Conservation (phyloP, 352 stramenopile genomes). For the Phytophthora aleatoria region DNA sequence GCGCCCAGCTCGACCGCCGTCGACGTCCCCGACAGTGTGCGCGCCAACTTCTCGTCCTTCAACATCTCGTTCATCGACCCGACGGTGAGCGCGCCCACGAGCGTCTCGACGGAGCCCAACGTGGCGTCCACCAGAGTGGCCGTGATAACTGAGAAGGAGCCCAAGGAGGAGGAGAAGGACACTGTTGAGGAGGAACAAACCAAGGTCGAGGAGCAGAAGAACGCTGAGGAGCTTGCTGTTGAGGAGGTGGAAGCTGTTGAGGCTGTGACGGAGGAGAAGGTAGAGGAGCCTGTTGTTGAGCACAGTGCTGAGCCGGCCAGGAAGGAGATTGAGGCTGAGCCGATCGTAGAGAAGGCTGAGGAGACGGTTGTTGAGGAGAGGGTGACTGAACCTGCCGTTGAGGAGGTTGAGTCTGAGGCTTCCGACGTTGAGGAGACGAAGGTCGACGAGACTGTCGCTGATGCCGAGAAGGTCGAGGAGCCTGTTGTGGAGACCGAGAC, state of each 20-base stretch:
- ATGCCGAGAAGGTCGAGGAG: conserved; percentile 1
- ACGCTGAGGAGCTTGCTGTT: neutral
- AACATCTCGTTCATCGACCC: conserved; percentile 64
- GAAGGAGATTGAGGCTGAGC: neutral
- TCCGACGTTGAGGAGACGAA: neutral
- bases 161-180: conserved; percentile 3
- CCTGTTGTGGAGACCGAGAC: neutral
- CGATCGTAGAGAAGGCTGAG: neutral
- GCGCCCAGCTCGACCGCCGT: conserved; percentile 27
- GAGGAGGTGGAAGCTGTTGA: conserved; percentile 1
- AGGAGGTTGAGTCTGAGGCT: neutral
- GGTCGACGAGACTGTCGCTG: neutral
- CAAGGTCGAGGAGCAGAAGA: conserved; percentile 1
- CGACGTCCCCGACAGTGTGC: conserved; percentile 49
- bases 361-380: conserved; percentile 2
- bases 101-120: conserved; percentile 36
- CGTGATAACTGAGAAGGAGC: neutral
- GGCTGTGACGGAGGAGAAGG: neutral
- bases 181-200: too few species aligned
- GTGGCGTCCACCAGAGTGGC: conserved; percentile 25
- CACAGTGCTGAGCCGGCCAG: neutral
- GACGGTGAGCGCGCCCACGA: conserved; percentile 41
- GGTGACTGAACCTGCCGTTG: neutral
- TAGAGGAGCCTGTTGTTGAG: conserved; percentile 1
- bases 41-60: conserved; percentile 58